phyloP scores from a whole-genome alignment of 331 rosid genomes.

The Quercus lobata region DNA sequence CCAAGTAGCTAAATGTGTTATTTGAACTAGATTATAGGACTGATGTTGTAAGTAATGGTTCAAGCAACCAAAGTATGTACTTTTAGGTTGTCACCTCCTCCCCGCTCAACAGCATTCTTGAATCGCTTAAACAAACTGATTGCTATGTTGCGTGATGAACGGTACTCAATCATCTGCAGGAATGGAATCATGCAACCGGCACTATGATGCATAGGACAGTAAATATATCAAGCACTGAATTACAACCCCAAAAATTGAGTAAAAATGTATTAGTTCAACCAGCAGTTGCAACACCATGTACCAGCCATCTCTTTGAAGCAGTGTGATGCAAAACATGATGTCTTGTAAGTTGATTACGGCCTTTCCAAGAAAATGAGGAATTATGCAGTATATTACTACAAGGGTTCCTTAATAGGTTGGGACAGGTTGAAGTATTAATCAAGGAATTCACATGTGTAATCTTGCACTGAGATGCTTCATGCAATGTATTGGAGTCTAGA shows the following conservation, averaged over 20 bases:
- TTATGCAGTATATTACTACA: slow-evolving; percentile 26
- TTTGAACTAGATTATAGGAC: not conserved
- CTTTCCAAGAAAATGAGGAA: slow-evolving; percentile 47
- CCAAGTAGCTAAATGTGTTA: slow-evolving; percentile 7
- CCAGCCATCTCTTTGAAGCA: slow-evolving; percentile 68
- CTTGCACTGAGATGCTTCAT: slow-evolving; percentile 47
- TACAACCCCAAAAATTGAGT: not conserved
- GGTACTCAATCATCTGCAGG: slow-evolving; percentile 73
- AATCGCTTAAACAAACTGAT: slow-evolving; percentile 77
- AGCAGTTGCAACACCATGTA: slow-evolving; percentile 24
- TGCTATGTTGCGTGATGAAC: slow-evolving; percentile 94
- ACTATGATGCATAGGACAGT: slow-evolving; percentile 30
- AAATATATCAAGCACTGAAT: slow-evolving; percentile 6
- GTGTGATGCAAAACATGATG: slow-evolving; percentile 38
- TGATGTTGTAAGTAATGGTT: slow-evolving; percentile 1
- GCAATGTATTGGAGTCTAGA: slow-evolving; percentile 31
- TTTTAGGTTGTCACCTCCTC: slow-evolving; percentile 91
- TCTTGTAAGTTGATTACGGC: slow-evolving; percentile 46
- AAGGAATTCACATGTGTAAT: slow-evolving; percentile 47
- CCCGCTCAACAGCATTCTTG: slow-evolving; percentile 76
- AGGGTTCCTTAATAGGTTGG: slow-evolving; percentile 31
- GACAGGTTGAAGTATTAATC: slow-evolving; percentile 28
- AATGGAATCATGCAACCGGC: slow-evolving; percentile 57
- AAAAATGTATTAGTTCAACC: not conserved
- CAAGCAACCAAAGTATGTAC: slow-evolving; percentile 36